Percentiles rank a stretch among this genome's conserved stretches.
Conservation (phyloP, 176 grass and related monocot species). For the Typha latifolia region DNA sequence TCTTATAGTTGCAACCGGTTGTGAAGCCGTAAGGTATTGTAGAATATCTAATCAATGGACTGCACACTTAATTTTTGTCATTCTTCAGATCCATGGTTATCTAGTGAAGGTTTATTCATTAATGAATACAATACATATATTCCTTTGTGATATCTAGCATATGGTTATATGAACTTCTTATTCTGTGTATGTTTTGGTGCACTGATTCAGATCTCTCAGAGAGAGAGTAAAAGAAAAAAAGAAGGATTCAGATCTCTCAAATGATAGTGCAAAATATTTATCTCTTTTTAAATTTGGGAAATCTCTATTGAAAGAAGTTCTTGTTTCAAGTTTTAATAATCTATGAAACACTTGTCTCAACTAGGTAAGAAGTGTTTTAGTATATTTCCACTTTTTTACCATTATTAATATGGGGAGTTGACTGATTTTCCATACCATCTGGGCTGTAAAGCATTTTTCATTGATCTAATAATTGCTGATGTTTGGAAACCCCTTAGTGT, state of each 20-base stretch:
- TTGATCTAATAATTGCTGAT: neutral
- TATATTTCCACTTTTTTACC: neutral
- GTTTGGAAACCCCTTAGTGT: too few relatives aligned
- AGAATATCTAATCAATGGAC: neutral
- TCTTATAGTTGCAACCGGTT: conserved; percentile 88
- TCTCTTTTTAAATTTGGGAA: too few relatives aligned
- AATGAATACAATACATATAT: neutral
- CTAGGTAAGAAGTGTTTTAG: neutral
- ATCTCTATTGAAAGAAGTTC: too few relatives aligned
- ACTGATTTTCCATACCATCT: neutral
- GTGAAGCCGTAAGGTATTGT: conserved; percentile 53
- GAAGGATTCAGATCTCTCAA: neutral
- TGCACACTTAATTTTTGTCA: neutral
- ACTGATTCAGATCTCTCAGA: neutral
- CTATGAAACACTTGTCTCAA: too few relatives aligned
- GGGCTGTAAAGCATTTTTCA: neutral
- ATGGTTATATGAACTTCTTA: too few relatives aligned
- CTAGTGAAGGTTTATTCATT: too few relatives aligned
- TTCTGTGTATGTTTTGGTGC: neutral
- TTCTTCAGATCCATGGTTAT: neutral
- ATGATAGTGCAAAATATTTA: neutral
- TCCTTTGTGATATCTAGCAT: neutral
- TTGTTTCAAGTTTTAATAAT: too few relatives aligned
- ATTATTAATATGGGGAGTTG: neutral
- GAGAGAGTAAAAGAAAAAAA: too few relatives aligned